These are phyloP conservation scores for Dunaliella sp. DNA, from an alignment of 139 green algal genomes.

Conservation along the genomic window DNA sequence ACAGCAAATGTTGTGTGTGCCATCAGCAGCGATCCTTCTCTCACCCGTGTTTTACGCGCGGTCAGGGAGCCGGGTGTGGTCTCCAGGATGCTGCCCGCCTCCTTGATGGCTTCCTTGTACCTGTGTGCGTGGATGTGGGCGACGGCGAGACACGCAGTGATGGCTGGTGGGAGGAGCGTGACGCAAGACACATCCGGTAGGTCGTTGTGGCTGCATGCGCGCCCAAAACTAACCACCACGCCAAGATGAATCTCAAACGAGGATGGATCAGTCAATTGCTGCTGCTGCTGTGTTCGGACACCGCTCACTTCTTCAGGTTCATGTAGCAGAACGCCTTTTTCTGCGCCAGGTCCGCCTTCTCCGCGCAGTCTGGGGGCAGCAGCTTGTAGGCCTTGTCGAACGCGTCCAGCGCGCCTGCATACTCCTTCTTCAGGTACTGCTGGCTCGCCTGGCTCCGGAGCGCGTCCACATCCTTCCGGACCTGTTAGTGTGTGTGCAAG, in stretches of 20 bases:
- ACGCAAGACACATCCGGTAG: no score
- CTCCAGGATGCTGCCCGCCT: constrained; percentile 72
- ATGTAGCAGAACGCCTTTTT: constrained; percentile 84
- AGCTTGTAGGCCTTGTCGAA: constrained; percentile 74
- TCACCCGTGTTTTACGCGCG: constrained; percentile 58
- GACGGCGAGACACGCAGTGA: no score
- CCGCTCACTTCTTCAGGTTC: constrained; percentile 58
- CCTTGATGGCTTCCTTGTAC: constrained; percentile 79
- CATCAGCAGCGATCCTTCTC: no score
- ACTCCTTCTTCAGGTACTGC: constrained; percentile 73
- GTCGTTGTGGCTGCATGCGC: no score
- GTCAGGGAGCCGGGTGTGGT: constrained; percentile 54
- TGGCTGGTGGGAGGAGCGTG: no score
- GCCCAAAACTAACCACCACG: no score
- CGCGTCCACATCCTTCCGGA: constrained; percentile 31
- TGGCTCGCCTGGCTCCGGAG: constrained; percentile 72
- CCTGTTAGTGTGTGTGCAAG: background rate
- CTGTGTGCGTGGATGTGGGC: no score
- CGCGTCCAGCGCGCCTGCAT: constrained; percentile 58
- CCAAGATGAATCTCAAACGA: no score
- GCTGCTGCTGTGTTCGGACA: no score
- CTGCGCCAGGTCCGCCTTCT: constrained; percentile 66
- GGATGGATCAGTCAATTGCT: no score
- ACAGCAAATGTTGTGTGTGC: no score
- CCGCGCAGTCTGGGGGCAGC: constrained; percentile 42